phyloP scores from a whole-genome alignment of 2,329 filamentous ascomycete genomes.

The Coniochaeta ligniaria region DNA sequence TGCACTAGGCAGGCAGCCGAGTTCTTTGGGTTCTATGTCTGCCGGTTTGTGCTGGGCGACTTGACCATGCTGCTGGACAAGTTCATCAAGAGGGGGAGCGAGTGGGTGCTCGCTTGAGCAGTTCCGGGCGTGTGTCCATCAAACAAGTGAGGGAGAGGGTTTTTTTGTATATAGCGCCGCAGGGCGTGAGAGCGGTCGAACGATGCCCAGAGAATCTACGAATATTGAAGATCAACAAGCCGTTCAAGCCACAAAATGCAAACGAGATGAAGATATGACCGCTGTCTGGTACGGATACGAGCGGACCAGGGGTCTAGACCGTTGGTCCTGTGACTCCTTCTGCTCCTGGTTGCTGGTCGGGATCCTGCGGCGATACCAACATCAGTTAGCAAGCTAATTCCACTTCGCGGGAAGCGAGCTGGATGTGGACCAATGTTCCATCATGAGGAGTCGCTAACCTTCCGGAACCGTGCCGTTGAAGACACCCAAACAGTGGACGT shows the following conservation, averaged over 20 bases:
- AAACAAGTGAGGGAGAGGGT: background rate
- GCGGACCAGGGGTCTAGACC: background rate
- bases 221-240: background rate
- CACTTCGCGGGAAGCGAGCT: background rate
- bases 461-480: background rate
- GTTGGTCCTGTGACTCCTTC: no score
- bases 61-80: conserved; percentile 84
- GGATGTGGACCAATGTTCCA: background rate
- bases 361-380: background rate
- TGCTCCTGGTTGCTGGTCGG: no score
- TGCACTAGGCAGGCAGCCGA: conserved; percentile 90
- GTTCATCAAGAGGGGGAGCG: conserved; percentile 90
- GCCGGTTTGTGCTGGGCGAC: conserved; percentile 87
- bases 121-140: background rate
- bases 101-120: conserved; percentile 65
- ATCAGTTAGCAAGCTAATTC: background rate
- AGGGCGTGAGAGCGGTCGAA: background rate
- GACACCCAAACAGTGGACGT: background rate
- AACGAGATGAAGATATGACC: background rate
- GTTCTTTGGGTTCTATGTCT: conserved; percentile 96
- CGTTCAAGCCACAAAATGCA: background rate
- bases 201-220: background rate
- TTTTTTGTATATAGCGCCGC: background rate
- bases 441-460: background rate
- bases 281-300: background rate